Conservation (phyloP, 2,329 filamentous ascomycete genomes). For the Fusarium subglutinans region DNA sequence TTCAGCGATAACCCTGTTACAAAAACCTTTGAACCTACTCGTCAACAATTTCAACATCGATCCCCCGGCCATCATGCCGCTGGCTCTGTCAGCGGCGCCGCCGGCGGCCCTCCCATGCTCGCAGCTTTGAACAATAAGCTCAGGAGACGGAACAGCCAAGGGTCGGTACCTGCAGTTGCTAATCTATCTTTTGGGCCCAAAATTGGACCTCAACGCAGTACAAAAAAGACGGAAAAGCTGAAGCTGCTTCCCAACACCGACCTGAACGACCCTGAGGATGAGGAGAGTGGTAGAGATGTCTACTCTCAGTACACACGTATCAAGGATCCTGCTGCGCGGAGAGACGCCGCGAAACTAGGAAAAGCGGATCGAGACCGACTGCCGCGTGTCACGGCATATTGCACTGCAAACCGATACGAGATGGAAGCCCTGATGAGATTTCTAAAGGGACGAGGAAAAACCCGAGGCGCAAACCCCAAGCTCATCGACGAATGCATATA, state of each 20-base stretch:
- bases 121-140: constrained; percentile 88
- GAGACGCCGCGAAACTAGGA: constrained; percentile 90
- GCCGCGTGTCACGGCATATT: constrained; percentile 95
- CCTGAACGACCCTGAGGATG: constrained; percentile 79
- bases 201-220: constrained; percentile 93
- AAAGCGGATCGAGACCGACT: constrained; percentile 91
- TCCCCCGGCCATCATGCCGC: constrained; percentile 45
- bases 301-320: constrained; percentile 98
- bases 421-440: constrained; percentile 91
- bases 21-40: constrained; percentile 66
- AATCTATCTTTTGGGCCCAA: constrained; percentile 63
- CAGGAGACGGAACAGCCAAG: constrained; percentile 84
- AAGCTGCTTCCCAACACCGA: constrained; percentile 96
- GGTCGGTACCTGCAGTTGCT: constrained; percentile 54
- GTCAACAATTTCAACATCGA: constrained; percentile 35
- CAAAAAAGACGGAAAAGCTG: constrained; percentile 94
- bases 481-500: constrained; percentile 98
- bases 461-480: constrained; percentile 84
- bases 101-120: constrained; percentile 67
- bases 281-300: constrained; percentile 93
- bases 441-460: constrained; percentile 83
- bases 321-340: constrained; percentile 91
- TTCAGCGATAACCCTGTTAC: constrained; percentile 77
- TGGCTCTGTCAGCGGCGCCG: constrained; percentile 45
- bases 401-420: constrained; percentile 90